Percentiles rank a stretch among this genome's conserved stretches.
Evolutionary conservation across 345 rosid species (phyloP).

Genomic region (Leavenworthia alabamica): DNA sequence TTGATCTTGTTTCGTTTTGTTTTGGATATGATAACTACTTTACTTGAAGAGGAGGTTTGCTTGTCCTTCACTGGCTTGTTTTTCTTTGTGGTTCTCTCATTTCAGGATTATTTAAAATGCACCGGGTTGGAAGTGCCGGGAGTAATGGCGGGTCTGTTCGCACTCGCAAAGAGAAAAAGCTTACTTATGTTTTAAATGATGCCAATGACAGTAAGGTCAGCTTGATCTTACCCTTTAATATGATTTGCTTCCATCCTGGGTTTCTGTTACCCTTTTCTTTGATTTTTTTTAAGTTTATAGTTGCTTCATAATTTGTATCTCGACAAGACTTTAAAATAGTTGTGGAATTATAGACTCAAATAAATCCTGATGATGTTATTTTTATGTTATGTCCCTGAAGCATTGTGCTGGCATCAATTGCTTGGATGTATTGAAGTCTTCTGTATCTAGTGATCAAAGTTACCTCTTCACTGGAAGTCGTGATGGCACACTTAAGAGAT

Average conservation of each 20-base stretch:
- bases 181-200: conserved; percentile 82
- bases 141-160: conserved; percentile 79
- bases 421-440: conserved; percentile 61
- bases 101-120: conserved; percentile 61
- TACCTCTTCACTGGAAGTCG: conserved; percentile 96
- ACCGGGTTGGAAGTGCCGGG: conserved; percentile 99
- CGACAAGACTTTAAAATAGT: background rate
- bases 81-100: background rate
- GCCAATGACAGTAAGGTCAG: conserved; percentile 70
- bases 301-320: background rate
- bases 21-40: conserved; percentile 5
- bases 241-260: background rate
- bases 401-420: conserved; percentile 97
- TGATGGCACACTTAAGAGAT: conserved; percentile 95
- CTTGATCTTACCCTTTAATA: background rate
- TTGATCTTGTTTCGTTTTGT: background rate
- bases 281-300: background rate
- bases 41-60: background rate
- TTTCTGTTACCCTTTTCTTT: conserved; percentile 4
- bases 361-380: conserved; percentile 18
- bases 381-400: conserved; percentile 45
- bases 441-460: conserved; percentile 43
- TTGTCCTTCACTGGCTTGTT: background rate
- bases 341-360: background rate
- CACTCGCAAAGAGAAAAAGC: conserved; percentile 89